These are phyloP conservation scores for Xylaria grammica DNA, from an alignment of 495 filamentous ascomycete species.

Conservation along the genomic window DNA sequence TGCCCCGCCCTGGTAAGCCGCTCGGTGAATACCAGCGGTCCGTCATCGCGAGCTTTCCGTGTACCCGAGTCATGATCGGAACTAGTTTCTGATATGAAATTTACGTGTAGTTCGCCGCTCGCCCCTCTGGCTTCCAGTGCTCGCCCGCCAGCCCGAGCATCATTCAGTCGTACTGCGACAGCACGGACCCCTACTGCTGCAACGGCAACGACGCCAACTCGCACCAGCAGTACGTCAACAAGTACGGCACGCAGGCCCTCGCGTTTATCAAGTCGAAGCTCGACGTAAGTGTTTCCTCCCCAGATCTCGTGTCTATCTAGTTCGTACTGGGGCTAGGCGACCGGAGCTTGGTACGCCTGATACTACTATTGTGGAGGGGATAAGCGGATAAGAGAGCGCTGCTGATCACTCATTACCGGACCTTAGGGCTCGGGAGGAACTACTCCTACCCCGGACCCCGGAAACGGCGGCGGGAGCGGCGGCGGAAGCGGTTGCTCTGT, in stretches of 20 bases:
- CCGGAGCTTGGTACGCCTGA: too few species aligned
- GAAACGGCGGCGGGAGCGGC: neutral
- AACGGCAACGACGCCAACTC: conserved; percentile 62
- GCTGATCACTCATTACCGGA: neutral
- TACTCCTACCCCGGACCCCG: neutral
- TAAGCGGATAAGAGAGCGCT: too few species aligned
- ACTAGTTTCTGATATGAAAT: neutral
- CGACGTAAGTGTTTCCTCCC: neutral
- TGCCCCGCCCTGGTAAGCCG: too few species aligned
- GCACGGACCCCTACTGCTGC: conserved; percentile 68
- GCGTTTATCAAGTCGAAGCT: conserved; percentile 42
- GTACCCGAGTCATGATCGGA: neutral
- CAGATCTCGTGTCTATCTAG: neutral
- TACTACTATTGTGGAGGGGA: too few species aligned
- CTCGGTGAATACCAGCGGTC: too few species aligned
- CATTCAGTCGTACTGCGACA: conserved; percentile 69
- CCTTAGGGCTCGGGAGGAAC: conserved; percentile 1
- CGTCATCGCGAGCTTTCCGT: too few species aligned
- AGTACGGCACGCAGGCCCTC: conserved; percentile 48
- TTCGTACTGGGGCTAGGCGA: neutral
- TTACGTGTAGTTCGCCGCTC: conserved; percentile 56
- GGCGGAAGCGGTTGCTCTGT: conserved; percentile 11
- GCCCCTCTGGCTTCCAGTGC: conserved; percentile 61
- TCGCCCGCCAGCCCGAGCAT: conserved; percentile 51
- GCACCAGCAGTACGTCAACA: conserved; percentile 65